A percentile compares a stretch with the other conserved stretches of the same genome.
Evolutionary conservation across 1,284 basidiomycete genomes (phyloP).

Genomic region (Ustilago hordei): DNA sequence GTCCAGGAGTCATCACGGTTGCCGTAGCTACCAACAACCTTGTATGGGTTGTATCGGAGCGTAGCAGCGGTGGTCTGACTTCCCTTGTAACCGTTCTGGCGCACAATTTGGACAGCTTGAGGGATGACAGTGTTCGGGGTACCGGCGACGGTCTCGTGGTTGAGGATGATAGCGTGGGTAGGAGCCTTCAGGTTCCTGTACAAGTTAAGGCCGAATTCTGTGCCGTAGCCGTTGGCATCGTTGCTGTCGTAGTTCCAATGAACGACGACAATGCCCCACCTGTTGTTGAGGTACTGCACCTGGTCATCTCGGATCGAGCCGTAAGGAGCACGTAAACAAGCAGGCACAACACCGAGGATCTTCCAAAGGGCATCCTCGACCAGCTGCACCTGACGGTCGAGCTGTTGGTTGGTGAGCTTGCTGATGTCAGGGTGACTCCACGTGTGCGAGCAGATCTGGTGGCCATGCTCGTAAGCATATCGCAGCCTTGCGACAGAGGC

Average conservation of each 20-base stretch:
- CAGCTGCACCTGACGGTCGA: conserved; percentile 55
- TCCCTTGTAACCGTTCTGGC: conserved; percentile 54
- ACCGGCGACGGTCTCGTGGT: conserved; percentile 59
- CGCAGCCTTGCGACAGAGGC: conserved; percentile 26
- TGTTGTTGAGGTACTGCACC: conserved; percentile 53
- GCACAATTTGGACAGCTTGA: conserved; percentile 51
- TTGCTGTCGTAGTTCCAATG: conserved; percentile 55
- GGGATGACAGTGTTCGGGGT: conserved; percentile 51
- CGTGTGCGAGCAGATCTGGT: conserved; percentile 61
- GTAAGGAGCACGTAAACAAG: conserved; percentile 59
- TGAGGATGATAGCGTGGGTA: conserved; percentile 54
- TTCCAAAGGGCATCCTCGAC: conserved; percentile 61
- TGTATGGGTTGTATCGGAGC: conserved; percentile 60
- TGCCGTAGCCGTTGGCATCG: conserved; percentile 51
- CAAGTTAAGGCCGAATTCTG: conserved; percentile 32
- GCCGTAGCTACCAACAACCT: conserved; percentile 38
- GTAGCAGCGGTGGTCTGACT: conserved; percentile 42
- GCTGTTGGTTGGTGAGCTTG: conserved; percentile 39
- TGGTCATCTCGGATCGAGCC: conserved; percentile 46
- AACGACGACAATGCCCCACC: conserved; percentile 52
- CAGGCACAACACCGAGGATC: conserved; percentile 59
- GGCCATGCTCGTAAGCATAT: conserved; percentile 39
- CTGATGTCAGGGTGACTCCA: conserved; percentile 54
- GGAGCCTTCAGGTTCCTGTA: conserved; percentile 48
- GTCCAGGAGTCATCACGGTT: conserved; percentile 57